A percentile compares a stretch with the other conserved stretches of the same genome.
These are phyloP conservation scores for Pseudogymnoascus sp. DNA, from an alignment of 2,329 filamentous ascomycete genomes.

Conservation along the genomic window DNA sequence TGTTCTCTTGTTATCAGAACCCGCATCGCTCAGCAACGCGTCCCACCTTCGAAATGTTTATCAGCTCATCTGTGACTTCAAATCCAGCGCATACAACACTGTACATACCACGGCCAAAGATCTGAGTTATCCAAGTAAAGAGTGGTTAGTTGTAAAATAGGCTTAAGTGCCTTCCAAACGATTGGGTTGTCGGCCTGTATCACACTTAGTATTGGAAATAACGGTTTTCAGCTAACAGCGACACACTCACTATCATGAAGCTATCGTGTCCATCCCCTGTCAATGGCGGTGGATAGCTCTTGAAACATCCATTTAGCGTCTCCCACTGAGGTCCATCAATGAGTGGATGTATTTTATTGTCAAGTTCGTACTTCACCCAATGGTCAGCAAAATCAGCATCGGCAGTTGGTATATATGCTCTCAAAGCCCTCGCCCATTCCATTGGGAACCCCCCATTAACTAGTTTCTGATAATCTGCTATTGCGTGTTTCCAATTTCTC, in stretches of 20 bases:
- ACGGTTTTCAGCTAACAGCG: not conserved
- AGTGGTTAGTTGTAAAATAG: not conserved
- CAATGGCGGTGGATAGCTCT: not conserved
- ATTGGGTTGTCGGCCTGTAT: not conserved
- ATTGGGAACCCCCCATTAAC: not conserved
- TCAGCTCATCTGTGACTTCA: not conserved
- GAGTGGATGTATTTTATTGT: not conserved
- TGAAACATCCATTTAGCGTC: not conserved
- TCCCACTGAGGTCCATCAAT: not conserved
- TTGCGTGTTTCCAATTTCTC: not conserved
- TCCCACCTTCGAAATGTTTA: not conserved
- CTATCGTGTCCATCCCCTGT: not conserved
- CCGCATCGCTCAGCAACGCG: not conserved
- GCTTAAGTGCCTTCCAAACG: not conserved
- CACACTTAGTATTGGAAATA: not conserved
- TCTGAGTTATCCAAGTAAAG: not conserved
- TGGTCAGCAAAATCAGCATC: not conserved
- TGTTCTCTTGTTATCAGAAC: not conserved
- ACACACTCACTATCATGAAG: not conserved
- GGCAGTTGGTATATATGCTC: not conserved
- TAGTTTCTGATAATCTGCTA: too few relatives aligned
- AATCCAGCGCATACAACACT: not conserved
- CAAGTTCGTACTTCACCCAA: not conserved
- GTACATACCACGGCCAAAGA: slow-evolving; percentile 2
- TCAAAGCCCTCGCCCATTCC: not conserved